Conservation (phyloP, 2,329 filamentous ascomycete species). For the Colletotrichum falcatum region DNA sequence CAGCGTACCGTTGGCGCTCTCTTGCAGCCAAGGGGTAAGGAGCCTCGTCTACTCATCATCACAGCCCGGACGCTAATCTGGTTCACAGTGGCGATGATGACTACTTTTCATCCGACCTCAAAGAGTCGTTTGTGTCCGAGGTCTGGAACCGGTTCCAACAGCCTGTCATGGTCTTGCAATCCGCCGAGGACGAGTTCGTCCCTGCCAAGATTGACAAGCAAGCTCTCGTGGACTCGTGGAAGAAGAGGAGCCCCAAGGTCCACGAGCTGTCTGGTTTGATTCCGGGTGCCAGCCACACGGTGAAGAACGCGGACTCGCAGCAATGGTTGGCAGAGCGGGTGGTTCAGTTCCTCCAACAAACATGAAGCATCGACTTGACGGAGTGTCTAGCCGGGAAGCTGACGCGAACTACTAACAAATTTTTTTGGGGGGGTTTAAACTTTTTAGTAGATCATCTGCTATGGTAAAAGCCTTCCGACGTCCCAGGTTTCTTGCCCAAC, state of each 20-base stretch:
- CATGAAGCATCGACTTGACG: not conserved
- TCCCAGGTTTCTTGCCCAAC: not conserved
- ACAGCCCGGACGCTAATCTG: not conserved
- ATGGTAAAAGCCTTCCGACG: not conserved
- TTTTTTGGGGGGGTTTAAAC: no score
- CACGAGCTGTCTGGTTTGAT: slow-evolving; percentile 66
- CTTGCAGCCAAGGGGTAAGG: slow-evolving; percentile 63
- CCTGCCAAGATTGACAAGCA: slow-evolving; percentile 68
- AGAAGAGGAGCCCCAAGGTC: slow-evolving; percentile 55
- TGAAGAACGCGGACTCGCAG: slow-evolving; percentile 59
- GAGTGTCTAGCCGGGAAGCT: not conserved
- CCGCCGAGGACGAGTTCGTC: slow-evolving; percentile 75
- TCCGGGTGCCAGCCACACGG: slow-evolving; percentile 64
- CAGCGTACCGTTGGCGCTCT: slow-evolving; percentile 65
- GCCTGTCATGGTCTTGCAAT: slow-evolving; percentile 73
- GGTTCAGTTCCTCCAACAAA: slow-evolving; percentile 56
- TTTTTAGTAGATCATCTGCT: not conserved
- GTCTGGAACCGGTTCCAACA: slow-evolving; percentile 76
- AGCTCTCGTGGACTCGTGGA: slow-evolving; percentile 69
- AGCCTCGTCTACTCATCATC: not conserved
- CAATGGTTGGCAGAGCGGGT: slow-evolving; percentile 64
- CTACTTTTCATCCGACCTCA: slow-evolving; percentile 86
- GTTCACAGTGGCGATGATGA: slow-evolving; percentile 78
- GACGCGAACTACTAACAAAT: not conserved
- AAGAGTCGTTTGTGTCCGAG: slow-evolving; percentile 62